phyloP scores from a whole-genome alignment of 192 early-diverging fungal species.

The Glomus cerebriforme region DNA sequence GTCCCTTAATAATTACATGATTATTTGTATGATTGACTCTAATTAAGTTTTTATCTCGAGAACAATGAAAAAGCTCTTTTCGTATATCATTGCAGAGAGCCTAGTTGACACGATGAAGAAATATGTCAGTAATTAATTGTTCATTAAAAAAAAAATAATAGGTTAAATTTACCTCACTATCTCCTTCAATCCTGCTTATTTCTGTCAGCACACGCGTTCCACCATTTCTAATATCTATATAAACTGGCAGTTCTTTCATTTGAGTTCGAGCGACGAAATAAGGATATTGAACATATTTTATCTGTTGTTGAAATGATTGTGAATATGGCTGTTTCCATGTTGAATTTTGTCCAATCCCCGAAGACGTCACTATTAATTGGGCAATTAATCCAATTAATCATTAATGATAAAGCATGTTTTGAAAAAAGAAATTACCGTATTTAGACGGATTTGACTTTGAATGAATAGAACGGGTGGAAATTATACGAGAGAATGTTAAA shows the following conservation, averaged over 20 bases:
- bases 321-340: neutral
- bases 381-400: neutral
- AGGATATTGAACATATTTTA: slow-evolving; percentile 33
- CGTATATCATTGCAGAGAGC: slow-evolving; percentile 7
- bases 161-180: slow-evolving; percentile 48
- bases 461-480: neutral
- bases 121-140: slow-evolving; percentile 26
- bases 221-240: slow-evolving; percentile 69
- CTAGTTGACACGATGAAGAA: slow-evolving; percentile 34
- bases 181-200: slow-evolving; percentile 72
- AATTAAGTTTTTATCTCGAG: neutral
- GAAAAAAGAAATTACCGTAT: neutral
- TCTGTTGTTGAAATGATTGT: neutral
- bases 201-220: slow-evolving; percentile 63
- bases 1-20: slow-evolving; percentile 46
- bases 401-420: neutral
- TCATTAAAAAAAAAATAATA: slow-evolving; percentile 25
- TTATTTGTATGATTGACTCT: slow-evolving; percentile 24
- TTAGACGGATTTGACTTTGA: neutral
- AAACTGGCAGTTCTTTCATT: slow-evolving; percentile 66
- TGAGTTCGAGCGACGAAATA: slow-evolving; percentile 70
- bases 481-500: neutral
- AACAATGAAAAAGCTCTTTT: slow-evolving; percentile 1
- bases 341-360: neutral
- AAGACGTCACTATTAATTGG: neutral